Percentiles rank a stretch among this genome's conserved stretches.
Evolutionary conservation across 129 eudicot species (phyloP).

Genomic region (Erigeron canadensis): DNA sequence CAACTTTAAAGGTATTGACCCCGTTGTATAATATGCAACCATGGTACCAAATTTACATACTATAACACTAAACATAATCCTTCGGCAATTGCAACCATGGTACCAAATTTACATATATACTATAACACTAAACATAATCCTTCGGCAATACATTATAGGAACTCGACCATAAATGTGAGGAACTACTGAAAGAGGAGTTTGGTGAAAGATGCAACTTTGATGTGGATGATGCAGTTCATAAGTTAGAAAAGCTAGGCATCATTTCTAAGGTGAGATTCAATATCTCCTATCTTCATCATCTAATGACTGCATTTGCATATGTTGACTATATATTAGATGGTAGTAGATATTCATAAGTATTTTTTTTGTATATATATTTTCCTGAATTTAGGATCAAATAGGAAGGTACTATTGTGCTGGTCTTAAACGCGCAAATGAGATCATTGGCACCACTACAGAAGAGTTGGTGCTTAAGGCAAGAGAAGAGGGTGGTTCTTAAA

Average conservation of each 20-base stretch:
- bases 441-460: conserved; percentile 93
- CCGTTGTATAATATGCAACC: background rate
- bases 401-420: conserved; percentile 77
- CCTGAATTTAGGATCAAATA: conserved; percentile 63
- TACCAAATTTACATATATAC: background rate
- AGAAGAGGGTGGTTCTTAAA: conserved; percentile 40
- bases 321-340: background rate
- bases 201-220: conserved; percentile 86
- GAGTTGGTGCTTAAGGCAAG: conserved; percentile 84
- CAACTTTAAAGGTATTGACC: conserved; percentile 62
- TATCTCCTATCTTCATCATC: background rate
- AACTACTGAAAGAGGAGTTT: conserved; percentile 78
- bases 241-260: conserved; percentile 83
- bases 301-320: background rate
- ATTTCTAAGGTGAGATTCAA: conserved; percentile 68
- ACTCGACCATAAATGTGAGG: conserved; percentile 81
- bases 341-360: background rate
- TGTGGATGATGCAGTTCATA: conserved; percentile 87
- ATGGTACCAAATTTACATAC: background rate
- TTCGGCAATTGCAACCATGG: conserved; percentile 15
- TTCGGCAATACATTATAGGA: conserved; percentile 44
- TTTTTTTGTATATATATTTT: background rate
- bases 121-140: background rate
- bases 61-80: background rate
- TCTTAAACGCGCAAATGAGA: conserved; percentile 93